Evolutionary conservation across 2,329 filamentous ascomycete genomes (phyloP), one percentile per base, ranked within the genome.

Genomic region (Pleoardoris graminearum): DNA sequence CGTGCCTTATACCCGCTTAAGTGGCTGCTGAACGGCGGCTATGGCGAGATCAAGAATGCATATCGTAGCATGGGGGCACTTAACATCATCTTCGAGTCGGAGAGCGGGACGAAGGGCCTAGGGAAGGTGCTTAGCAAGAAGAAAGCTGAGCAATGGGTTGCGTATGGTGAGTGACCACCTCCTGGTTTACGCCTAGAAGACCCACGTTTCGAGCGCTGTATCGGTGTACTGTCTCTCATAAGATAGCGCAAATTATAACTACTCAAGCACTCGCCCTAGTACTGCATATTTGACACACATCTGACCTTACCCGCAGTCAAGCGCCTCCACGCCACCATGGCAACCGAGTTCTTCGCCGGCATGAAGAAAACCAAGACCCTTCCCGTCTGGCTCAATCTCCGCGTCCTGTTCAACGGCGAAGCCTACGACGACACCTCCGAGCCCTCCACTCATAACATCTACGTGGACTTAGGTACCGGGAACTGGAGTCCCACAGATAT

Each of bases 351-450:
- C 5, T 63, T 55, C 29, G 52, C 19, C 35, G 29, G 21, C 11
- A 41, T 35, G 11, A 41, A 43, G 4, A 16, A 41, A 23, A 36
- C 19, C 1, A 64, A 57, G 16, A 12, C 17, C 1, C 37, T 71
- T 19, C 68, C 66, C 3, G 3, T 16, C 10, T 69, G 63, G 63
- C 60, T 67, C 25, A 22, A 61, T 16, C 43, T 71, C 1, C 53
- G 58, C 5, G 59, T 69, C 3, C 45, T 69, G 11, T 68, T 71
- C 35, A 38, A 52, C 3, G 62, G 61, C 10, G 65, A 69, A 12
- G 35, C 36, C 4, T 69, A 65, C 35, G 48, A 33, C 3, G 30
- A 53, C 5, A 14, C 8, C 22, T 30, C 43, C 1, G 44, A 56
- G 14, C 33, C 32, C n/a, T 5, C 19, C 12, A 12, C 44, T 3